Evolutionary conservation across 2,329 filamentous ascomycete species (phyloP), one percentile per base, ranked within the genome.

Genomic region (Ceratocystiopsis minuta): DNA sequence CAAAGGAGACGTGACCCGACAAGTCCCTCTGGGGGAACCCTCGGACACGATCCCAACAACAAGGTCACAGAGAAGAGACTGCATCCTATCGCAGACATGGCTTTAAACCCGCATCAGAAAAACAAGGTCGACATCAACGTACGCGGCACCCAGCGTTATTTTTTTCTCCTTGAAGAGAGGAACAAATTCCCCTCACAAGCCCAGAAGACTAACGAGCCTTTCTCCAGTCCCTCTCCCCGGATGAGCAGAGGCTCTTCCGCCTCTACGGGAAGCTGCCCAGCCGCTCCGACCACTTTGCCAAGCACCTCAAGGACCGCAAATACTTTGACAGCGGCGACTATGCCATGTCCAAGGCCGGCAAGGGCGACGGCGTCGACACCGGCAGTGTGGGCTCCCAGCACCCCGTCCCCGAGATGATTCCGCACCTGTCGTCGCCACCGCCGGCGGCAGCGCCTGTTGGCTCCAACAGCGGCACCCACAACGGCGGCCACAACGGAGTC

Each of bases 231-330:
- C 74, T 98, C 63, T 82, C 81, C 42, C 80, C 87, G 47, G 90
- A 98, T 56, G 90, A 98, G 70, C 87, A 95, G 64, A 83, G 84
- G 49, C 79, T 96, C 57, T 90, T 96, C 71, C 82, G 87, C 51
- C 79, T 96, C 50, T 98, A 98, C 63, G 90, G 90, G 64, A 96
- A 96, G 66, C 79, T 96, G 46, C 90, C 90, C 50, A 93, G 82
- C 62, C 90, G 90, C 62, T 92, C 87, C 61, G 88, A 95, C 62
- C 75, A 95, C 55, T 79, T 96, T 54, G 86, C 92, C 69, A 96
- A 96, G 70, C 93, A 96, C 60, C 75, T 96, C 58, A 95, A 95
- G 73, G 90, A 96, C 62, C 87, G 90, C 68, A 98, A 93, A 67
- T 95, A 94, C 67, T 95, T 95, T 63, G 86, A 95, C 67, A 90